Percentiles rank a stretch among this genome's conserved stretches.
Evolutionary conservation across 208 protist species (phyloP).

Genomic region (Acanthamoeba sp.): DNA sequence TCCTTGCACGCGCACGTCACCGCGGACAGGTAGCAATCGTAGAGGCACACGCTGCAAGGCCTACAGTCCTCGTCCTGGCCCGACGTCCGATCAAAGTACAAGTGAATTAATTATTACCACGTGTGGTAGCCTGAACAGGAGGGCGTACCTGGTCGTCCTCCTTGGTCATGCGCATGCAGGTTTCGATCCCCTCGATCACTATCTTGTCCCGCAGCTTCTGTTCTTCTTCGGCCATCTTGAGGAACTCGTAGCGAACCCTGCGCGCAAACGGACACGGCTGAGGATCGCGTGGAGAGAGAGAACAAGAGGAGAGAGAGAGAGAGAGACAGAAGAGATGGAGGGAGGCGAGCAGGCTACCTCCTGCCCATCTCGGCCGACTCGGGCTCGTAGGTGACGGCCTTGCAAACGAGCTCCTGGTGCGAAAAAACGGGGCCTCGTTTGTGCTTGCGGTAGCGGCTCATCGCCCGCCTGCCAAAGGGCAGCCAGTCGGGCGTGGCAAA

Average conservation of each 20-base stretch:
- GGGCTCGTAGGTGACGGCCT: slow-evolving; percentile 65
- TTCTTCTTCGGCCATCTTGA: slow-evolving; percentile 70
- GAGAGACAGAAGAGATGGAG: neutral
- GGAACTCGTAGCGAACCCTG: slow-evolving; percentile 54
- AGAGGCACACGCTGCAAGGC: slow-evolving; percentile 44
- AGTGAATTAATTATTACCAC: neutral
- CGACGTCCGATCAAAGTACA: no score
- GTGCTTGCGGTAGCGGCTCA: slow-evolving; percentile 63
- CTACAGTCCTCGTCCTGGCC: slow-evolving; percentile 9
- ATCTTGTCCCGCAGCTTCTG: slow-evolving; percentile 72
- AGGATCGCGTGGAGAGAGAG: neutral
- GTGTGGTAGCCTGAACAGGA: neutral
- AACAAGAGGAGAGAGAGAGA: neutral
- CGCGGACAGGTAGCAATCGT: slow-evolving; percentile 67
- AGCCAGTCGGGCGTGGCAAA: slow-evolving; percentile 88
- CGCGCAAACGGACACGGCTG: neutral
- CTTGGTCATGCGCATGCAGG: slow-evolving; percentile 68
- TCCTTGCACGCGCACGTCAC: slow-evolving; percentile 70
- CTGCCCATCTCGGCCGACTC: slow-evolving; percentile 61
- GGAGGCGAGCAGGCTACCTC: neutral
- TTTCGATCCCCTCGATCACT: slow-evolving; percentile 62
- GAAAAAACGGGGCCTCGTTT: slow-evolving; percentile 61
- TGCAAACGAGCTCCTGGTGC: slow-evolving; percentile 76
- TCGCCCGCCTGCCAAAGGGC: slow-evolving; percentile 77
- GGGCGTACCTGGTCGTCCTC: slow-evolving; percentile 31